Base-by-base conservation (phyloP, 305 asterid genomes). In the Fraxinus sp. region DNA sequence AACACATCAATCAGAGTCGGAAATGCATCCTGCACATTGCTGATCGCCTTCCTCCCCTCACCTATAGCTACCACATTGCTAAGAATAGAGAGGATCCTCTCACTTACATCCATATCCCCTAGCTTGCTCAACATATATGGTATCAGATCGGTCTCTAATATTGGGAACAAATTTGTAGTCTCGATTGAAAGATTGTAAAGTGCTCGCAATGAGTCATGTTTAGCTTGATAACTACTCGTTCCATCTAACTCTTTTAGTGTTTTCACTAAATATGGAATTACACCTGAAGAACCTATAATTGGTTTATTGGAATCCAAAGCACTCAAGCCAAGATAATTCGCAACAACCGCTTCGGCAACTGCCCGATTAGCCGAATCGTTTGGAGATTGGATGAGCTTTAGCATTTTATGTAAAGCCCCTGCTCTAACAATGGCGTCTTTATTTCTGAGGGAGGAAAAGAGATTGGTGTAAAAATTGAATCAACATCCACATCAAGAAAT, bases 381-480 rank as follows among this genome's bases (percentile, higher is more conserved):
- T n/a, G 86, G 88, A 3, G 91, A 85, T 39, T 85, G 84, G 11
- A 90, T 73, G 0, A 93, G 92, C 87, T 84, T 93, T 13, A 95
- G 89, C 95, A 95, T 95, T 89, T 92, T 95, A 68, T 93, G 97
- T 28, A 93, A 85, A 13, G 90, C 98, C 37, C 98, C 98, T 5
- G 97, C 93, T 87, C 91, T 91, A 5, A 95, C 98, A 79, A 93
- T 92, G 39, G 97, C 98, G 0, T 95, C 92, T 86, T 94, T 93
- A 87, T 95, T 95, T 86, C 98, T 94, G 94, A 86, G 87, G 46
- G 36, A 33, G 36, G 36, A 79, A 77, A 77, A 18, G 10, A 57
- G 10, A n/a, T 18, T 6, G 68, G 26, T 82, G 59, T 49, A 72
- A 64, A 43, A 66, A 32, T 32, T 22, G 28, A 75, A 77, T 80